These are phyloP conservation scores for Aspergillus luchuensis DNA, from an alignment of 2,329 filamentous ascomycete genomes.

Conservation along the genomic window DNA sequence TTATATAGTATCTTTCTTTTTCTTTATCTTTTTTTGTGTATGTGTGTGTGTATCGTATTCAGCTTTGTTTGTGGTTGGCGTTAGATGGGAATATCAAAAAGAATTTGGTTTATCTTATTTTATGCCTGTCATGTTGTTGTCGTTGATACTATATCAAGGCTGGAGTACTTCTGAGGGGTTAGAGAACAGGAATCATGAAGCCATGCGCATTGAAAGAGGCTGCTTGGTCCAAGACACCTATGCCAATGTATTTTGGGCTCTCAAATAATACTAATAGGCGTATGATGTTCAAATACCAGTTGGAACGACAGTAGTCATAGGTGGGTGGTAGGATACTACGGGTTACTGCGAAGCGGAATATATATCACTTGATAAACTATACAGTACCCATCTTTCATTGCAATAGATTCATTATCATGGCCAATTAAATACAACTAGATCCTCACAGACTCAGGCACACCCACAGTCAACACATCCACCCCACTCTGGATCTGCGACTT, in stretches of 20 bases:
- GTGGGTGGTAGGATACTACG: background rate
- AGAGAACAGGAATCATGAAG: no score
- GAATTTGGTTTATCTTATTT: background rate
- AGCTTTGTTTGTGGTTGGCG: conserved; percentile 21
- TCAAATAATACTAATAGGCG: no score
- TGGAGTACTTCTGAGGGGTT: no score
- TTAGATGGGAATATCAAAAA: conserved; percentile 27
- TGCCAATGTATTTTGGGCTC: no score
- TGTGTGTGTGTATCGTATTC: conserved; percentile 11
- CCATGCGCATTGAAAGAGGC: no score
- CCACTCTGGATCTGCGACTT: conserved; percentile 73
- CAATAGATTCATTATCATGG: background rate
- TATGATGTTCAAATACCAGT: no score
- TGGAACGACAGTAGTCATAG: no score
- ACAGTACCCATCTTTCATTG: no score
- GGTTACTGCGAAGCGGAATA: no score
- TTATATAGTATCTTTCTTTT: conserved; percentile 19
- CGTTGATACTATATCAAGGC: no score
- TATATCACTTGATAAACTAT: no score
- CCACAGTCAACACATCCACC: conserved; percentile 44
- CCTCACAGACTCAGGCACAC: conserved; percentile 26
- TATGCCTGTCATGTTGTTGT: background rate
- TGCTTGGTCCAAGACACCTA: no score
- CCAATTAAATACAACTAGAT: conserved; percentile 16
- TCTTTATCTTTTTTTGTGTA: background rate